Base-by-base conservation (phyloP, 192 early-diverging fungal genomes). In the Coemansia sp. region DNA sequence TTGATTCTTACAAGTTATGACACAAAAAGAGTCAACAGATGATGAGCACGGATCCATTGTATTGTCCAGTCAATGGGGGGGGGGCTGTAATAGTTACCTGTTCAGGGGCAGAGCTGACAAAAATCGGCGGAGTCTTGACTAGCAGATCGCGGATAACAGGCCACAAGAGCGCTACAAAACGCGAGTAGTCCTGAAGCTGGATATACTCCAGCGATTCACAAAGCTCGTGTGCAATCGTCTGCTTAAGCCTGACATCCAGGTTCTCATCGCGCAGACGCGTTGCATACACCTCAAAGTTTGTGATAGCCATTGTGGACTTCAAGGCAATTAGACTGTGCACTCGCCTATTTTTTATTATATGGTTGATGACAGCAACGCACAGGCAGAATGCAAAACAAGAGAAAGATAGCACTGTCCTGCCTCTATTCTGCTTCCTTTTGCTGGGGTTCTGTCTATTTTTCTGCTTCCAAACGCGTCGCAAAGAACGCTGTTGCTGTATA, bases 151-250 rank as follows among this genome's bases (percentile, higher is more conserved):
- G 75, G 67, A 99, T 94, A 19, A 90, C 91, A 3, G 97, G 97
- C 72, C 95, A 88, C 48, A 97, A 69, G 21, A 88, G 86, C 9
- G 87, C 73, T 15, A 97, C 69, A 65, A 94, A 90, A 47, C 90
- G 85, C 22, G 88, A 85, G 73, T 93, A 92, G 68, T 99, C 95
- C 43, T 87, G 84, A 3, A 90, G 85, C 76, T 97, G 97, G 61
- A 92, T 90, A 40, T 92, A 84, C 74, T 99, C 97, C 3, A 97
- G 90, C 32, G 92, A 92, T 67, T 99, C 95, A 67, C 92, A 82
- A 5, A 99, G 84, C 70, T 97, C 95, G 55, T 80, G 88, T 3
- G 90, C 91, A 65, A 94, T 93, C 22, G 88, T 89, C 45, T 90
- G 76, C 73, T 95, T 96, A 39, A 93, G 84, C 64, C 83, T 83